phyloP scores from a whole-genome alignment of 1,284 basidiomycete genomes.

The Pascua guehoae region DNA sequence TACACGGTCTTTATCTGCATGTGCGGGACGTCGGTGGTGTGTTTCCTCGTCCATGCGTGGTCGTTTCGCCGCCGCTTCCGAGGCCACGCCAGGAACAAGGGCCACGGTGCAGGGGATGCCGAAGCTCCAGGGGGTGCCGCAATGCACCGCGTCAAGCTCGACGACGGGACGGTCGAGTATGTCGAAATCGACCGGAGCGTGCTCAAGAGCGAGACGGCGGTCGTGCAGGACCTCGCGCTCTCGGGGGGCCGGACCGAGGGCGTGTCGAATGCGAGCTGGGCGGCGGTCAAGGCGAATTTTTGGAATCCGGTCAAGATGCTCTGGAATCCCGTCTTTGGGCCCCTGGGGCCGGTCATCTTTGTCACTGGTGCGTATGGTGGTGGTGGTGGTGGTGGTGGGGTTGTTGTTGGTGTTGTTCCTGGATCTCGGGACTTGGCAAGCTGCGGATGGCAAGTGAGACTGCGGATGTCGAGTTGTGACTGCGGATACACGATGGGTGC shows the following conservation, averaged over 20 bases:
- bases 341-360: slow-evolving; percentile 14
- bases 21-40: slow-evolving; percentile 6
- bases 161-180: slow-evolving; percentile 18
- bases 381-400: not conserved
- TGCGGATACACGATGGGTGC: too few relatives aligned
- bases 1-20: slow-evolving; percentile 16
- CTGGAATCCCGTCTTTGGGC: slow-evolving; percentile 13
- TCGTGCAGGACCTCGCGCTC: slow-evolving; percentile 16
- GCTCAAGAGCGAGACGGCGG: slow-evolving; percentile 12
- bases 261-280: not conserved
- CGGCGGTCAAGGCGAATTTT: slow-evolving; percentile 8
- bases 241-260: not conserved
- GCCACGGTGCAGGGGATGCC: too few relatives aligned
- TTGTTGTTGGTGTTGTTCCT: not conserved
- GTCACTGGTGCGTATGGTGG: slow-evolving; percentile 1
- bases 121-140: not conserved
- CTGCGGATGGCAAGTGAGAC: too few relatives aligned
- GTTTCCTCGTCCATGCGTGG: slow-evolving; percentile 10
- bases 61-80: slow-evolving; percentile 17
- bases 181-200: not conserved
- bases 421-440: too few relatives aligned
- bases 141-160: slow-evolving; percentile 9
- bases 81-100: not conserved
- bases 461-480: too few relatives aligned
- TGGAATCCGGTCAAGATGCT: slow-evolving; percentile 16